Conservation (phyloP, 176 grass and related monocot species). For the Paspalum notatum region DNA sequence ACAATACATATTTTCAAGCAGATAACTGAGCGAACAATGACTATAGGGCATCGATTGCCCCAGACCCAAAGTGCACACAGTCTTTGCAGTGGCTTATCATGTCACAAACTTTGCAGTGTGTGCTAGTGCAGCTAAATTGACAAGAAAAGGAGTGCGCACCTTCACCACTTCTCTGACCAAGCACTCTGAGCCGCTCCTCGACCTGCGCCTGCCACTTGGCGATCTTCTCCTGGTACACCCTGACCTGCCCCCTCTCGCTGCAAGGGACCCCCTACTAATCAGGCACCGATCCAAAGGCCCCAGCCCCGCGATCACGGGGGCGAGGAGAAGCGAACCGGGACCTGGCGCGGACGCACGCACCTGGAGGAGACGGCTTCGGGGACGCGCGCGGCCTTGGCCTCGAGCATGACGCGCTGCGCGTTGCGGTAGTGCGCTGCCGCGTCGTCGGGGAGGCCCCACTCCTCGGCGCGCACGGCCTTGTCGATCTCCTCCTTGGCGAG, state of each 20-base stretch:
- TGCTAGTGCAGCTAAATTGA: not conserved
- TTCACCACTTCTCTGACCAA: conserved; percentile 71
- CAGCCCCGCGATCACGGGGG: not conserved
- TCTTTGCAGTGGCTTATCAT: not conserved
- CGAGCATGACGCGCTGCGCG: conserved; percentile 78
- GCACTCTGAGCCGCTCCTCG: conserved; percentile 72
- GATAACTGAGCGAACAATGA: conserved; percentile 1
- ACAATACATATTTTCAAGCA: not conserved
- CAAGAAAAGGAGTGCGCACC: not conserved
- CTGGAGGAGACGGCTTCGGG: conserved; percentile 77
- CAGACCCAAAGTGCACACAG: not conserved
- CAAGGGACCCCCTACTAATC: not conserved
- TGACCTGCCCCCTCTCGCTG: conserved; percentile 79
- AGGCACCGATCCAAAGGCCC: conserved; percentile 17
- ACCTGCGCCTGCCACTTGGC: conserved; percentile 85
- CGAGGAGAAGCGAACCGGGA: not conserved
- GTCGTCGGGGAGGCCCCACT: conserved; percentile 78
- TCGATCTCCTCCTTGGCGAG: conserved; percentile 98
- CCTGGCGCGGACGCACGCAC: conserved; percentile 27
- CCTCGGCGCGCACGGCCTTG: conserved; percentile 91
- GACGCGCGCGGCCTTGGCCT: conserved; percentile 85
- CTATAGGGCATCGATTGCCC: not conserved
- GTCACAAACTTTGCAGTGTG: not conserved
- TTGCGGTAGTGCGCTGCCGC: conserved; percentile 80
- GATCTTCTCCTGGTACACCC: conserved; percentile 89